These are phyloP conservation scores for Coemansia guatemalensis DNA, from an alignment of 192 early-diverging fungal genomes.

Conservation along the genomic window DNA sequence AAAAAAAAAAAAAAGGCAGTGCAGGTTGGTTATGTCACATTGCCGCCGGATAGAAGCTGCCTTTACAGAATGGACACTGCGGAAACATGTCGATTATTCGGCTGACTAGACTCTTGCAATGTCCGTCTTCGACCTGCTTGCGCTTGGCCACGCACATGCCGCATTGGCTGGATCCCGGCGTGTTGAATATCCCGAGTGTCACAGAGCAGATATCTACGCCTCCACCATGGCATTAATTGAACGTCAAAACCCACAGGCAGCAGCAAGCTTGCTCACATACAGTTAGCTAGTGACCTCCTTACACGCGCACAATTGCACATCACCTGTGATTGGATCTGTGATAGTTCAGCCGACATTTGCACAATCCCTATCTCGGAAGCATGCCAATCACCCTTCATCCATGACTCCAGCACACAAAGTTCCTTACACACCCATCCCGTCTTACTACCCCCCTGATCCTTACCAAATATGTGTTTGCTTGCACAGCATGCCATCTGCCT, in stretches of 20 bases:
- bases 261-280: no score
- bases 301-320: constrained; percentile 4
- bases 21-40: neutral
- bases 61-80: constrained; percentile 37
- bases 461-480: constrained; percentile 45
- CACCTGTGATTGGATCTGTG: no score
- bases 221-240: neutral
- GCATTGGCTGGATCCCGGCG: constrained; percentile 40
- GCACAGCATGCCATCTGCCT: constrained; percentile 31
- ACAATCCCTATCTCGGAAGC: neutral
- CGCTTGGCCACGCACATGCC: constrained; percentile 37
- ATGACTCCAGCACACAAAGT: no score
- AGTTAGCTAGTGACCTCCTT: neutral
- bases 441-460: constrained; percentile 6
- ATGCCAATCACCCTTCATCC: neutral
- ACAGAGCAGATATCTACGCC: constrained; percentile 42
- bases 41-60: constrained; percentile 20
- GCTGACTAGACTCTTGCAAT: constrained; percentile 4
- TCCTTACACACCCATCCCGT: no score
- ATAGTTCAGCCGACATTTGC: no score
- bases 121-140: neutral
- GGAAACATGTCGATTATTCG: constrained; percentile 18
- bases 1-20: no score
- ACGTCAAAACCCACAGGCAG: neutral
- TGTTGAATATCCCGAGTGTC: constrained; percentile 26